Conservation (phyloP, 176 grass and related monocot species). For the Cymbopogon citratus region DNA sequence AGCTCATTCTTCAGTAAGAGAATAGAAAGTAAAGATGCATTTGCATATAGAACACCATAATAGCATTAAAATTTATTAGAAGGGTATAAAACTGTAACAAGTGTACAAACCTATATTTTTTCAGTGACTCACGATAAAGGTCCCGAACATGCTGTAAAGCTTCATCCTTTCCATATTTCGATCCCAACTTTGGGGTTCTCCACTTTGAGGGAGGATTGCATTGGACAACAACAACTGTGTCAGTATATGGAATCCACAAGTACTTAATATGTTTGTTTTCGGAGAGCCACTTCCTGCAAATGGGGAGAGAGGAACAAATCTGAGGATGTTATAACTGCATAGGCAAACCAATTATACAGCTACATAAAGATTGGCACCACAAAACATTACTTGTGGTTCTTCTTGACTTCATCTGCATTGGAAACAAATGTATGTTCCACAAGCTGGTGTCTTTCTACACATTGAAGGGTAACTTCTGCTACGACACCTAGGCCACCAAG, state of each 20-base stretch:
- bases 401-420: too few relatives aligned
- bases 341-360: too few relatives aligned
- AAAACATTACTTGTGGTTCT: too few relatives aligned
- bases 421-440: too few relatives aligned
- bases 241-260: conserved; percentile 34
- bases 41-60: background rate
- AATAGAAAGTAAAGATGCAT: background rate
- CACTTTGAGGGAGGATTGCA: too few relatives aligned
- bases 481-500: too few relatives aligned
- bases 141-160: background rate
- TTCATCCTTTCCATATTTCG: too few relatives aligned
- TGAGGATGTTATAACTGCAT: background rate
- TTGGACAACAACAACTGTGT: conserved; percentile 8
- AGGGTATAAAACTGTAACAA: background rate
- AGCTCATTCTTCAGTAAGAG: conserved; percentile 21
- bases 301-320: conserved; percentile 14
- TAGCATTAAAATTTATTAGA: background rate
- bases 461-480: too few relatives aligned
- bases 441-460: too few relatives aligned
- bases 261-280: conserved; percentile 92
- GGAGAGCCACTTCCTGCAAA: conserved; percentile 70
- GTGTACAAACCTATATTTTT: conserved; percentile 38
- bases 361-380: too few relatives aligned
- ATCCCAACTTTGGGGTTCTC: too few relatives aligned
- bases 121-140: conserved; percentile 69